These are phyloP conservation scores for Beauveria australis DNA, from an alignment of 2,329 filamentous ascomycete species.

Conservation along the genomic window DNA sequence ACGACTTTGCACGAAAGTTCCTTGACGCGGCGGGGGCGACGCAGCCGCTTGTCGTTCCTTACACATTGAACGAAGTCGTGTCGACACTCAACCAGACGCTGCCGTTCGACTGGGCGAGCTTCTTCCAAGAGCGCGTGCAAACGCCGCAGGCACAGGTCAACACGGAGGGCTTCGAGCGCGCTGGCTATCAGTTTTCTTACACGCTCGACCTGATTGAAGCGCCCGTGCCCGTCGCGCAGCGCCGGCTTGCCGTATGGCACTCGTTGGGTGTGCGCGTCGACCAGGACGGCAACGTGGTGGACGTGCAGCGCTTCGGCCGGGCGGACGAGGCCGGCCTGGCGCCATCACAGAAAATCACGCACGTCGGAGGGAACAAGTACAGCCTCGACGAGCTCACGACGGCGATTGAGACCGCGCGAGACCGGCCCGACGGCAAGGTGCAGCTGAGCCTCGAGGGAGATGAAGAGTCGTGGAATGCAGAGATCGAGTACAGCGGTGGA, in stretches of 20 bases:
- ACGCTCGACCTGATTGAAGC: not conserved
- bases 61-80: constrained; percentile 7
- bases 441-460: not conserved
- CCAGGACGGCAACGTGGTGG: not conserved
- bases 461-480: constrained; percentile 1
- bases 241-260: constrained; percentile 7
- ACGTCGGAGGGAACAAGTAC: not conserved
- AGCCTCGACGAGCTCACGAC: not conserved
- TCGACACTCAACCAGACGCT: not conserved
- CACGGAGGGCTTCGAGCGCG: constrained; percentile 7
- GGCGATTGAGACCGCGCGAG: constrained; percentile 24
- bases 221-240: not conserved
- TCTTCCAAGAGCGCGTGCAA: not conserved
- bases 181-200: constrained; percentile 7
- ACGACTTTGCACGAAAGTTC: constrained; percentile 6
- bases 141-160: constrained; percentile 6
- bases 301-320: constrained; percentile 5
- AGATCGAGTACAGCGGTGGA: not conserved
- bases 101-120: constrained; percentile 2
- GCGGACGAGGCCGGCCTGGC: constrained; percentile 8
- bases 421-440: not conserved
- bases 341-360: constrained; percentile 6
- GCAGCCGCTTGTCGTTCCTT: constrained; percentile 6
- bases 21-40: not conserved
- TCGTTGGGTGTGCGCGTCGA: constrained; percentile 8